Evolutionary conservation across 2,329 filamentous ascomycete species (phyloP).

Genomic region (Diaporthe sp.): DNA sequence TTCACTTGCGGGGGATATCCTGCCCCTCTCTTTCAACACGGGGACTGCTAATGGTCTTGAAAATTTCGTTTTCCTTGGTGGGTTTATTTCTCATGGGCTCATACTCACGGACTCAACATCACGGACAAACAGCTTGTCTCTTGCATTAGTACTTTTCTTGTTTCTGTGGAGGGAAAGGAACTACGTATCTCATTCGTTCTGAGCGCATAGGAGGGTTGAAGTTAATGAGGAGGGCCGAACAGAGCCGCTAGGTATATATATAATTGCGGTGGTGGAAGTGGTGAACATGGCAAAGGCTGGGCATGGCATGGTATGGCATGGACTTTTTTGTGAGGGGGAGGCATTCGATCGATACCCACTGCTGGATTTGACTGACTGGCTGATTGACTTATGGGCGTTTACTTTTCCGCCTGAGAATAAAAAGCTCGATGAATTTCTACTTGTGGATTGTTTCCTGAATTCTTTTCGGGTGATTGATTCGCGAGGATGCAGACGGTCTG

Average conservation of each 20-base stretch:
- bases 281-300: neutral
- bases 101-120: neutral
- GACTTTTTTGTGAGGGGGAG: neutral
- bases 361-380: slow-evolving; percentile 16
- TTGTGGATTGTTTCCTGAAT: neutral
- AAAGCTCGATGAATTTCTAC: neutral
- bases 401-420: neutral
- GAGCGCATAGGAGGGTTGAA: neutral
- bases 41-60: neutral
- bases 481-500: neutral
- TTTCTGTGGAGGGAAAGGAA: neutral
- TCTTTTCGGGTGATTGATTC: neutral
- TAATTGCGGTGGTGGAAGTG: slow-evolving; percentile 7
- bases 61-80: neutral
- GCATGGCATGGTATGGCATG: slow-evolving; percentile 2
- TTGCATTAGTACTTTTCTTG: neutral
- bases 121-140: neutral
- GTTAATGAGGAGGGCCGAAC: neutral
- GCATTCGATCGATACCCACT: slow-evolving; percentile 33
- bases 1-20: neutral
- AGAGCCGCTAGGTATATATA: slow-evolving; percentile 10
- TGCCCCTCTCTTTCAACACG: neutral
- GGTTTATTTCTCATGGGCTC: neutral
- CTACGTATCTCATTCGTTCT: neutral
- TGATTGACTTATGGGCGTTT: neutral